A percentile compares a stretch with the other conserved stretches of the same genome.
These are phyloP conservation scores for Pythium utonaiense DNA, from an alignment of 352 stramenopile genomes.

Conservation along the genomic window DNA sequence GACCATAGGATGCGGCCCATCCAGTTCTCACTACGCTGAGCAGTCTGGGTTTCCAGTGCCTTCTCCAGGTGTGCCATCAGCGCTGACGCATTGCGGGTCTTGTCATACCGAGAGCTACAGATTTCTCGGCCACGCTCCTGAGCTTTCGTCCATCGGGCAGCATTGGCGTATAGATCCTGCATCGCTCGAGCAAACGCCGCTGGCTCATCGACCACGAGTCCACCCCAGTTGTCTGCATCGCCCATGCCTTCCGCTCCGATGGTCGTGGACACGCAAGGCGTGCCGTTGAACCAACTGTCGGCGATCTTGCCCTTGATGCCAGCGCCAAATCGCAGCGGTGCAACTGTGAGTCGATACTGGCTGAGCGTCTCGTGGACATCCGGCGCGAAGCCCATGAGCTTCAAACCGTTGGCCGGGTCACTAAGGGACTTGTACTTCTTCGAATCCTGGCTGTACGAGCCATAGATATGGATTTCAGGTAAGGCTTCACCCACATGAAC, in stretches of 20 bases:
- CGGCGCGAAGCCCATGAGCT: slow-evolving; percentile 78
- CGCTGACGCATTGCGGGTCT: slow-evolving; percentile 37
- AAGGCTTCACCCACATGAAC: background rate
- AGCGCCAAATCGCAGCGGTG: slow-evolving; percentile 90
- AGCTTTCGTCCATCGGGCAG: slow-evolving; percentile 33
- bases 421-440: slow-evolving; percentile 51
- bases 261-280: slow-evolving; percentile 86
- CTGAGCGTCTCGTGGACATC: slow-evolving; percentile 71
- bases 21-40: slow-evolving; percentile 46
- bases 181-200: slow-evolving; percentile 41
- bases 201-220: slow-evolving; percentile 43
- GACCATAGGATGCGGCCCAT: slow-evolving; percentile 81
- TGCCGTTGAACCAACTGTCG: slow-evolving; percentile 89
- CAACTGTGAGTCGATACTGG: slow-evolving; percentile 74
- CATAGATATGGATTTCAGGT: slow-evolving; percentile 85
- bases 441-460: slow-evolving; percentile 56
- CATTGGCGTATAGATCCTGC: slow-evolving; percentile 41
- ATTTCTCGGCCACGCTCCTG: slow-evolving; percentile 29
- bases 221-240: slow-evolving; percentile 37
- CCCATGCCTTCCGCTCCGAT: slow-evolving; percentile 89
- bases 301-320: slow-evolving; percentile 95
- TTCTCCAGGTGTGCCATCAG: slow-evolving; percentile 53
- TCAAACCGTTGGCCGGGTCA: slow-evolving; percentile 42
- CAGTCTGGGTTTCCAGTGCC: slow-evolving; percentile 28
- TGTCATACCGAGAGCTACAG: slow-evolving; percentile 44